A percentile compares a stretch with the other conserved stretches of the same genome.
These are phyloP conservation scores for Scorias spongiosa DNA, from an alignment of 2,329 filamentous ascomycete genomes.

Conservation along the genomic window DNA sequence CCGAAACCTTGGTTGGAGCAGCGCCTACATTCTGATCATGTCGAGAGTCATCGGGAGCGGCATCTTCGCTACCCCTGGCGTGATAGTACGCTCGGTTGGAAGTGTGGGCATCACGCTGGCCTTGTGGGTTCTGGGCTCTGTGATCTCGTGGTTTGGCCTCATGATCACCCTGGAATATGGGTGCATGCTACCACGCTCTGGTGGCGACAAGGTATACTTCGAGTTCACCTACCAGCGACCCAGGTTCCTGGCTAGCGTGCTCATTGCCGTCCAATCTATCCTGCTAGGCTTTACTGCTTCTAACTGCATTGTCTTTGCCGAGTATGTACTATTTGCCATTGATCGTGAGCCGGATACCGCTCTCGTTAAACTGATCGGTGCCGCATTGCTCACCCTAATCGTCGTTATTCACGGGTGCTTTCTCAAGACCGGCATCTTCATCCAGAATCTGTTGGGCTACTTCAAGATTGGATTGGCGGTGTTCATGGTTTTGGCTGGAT, in stretches of 20 bases:
- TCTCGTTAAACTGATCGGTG: constrained; percentile 51
- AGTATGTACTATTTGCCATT: constrained; percentile 54
- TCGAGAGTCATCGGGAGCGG: constrained; percentile 53
- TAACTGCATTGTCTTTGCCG: constrained; percentile 55
- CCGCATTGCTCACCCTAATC: constrained; percentile 50
- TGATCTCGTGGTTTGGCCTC: constrained; percentile 47
- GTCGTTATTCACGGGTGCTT: constrained; percentile 51
- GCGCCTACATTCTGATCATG: constrained; percentile 45
- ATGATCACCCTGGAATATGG: constrained; percentile 54
- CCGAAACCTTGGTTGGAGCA: constrained; percentile 46
- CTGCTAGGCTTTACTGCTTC: constrained; percentile 48
- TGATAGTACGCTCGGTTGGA: constrained; percentile 42
- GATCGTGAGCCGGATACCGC: constrained; percentile 46
- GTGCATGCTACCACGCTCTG: constrained; percentile 48
- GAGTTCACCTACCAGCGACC: constrained; percentile 48
- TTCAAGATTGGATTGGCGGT: constrained; percentile 53
- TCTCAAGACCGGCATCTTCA: constrained; percentile 49
- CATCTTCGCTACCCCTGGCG: constrained; percentile 49
- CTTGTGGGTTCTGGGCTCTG: constrained; percentile 47
- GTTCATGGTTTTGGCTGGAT: constrained; percentile 49
- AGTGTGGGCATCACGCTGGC: constrained; percentile 48
- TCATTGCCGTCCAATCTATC: constrained; percentile 46
- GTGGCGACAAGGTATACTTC: constrained; percentile 53
- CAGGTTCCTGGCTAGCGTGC: constrained; percentile 43
- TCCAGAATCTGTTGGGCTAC: constrained; percentile 50